Evolutionary conservation across 1,284 basidiomycete species (phyloP).

Genomic region (Malassezia nana): DNA sequence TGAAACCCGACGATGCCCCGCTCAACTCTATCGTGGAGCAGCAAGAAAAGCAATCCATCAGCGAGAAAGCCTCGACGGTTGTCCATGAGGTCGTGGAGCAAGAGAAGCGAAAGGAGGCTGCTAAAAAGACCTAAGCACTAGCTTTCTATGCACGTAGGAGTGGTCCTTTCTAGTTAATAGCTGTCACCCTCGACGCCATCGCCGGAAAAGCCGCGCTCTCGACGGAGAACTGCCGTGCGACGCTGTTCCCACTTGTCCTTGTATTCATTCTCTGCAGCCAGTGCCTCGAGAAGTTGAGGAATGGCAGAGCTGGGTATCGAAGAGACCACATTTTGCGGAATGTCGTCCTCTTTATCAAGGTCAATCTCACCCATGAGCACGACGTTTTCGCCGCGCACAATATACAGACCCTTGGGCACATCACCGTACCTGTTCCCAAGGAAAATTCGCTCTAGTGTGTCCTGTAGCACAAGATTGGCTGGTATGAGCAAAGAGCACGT

Average conservation of each 20-base stretch:
- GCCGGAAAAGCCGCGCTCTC: constrained; percentile 36
- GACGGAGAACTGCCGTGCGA: constrained; percentile 33
- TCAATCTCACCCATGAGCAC: constrained; percentile 84
- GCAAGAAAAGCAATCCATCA: constrained; percentile 19
- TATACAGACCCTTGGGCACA: constrained; percentile 72
- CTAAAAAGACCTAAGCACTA: background rate
- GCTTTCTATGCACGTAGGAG: background rate
- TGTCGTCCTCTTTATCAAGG: constrained; percentile 41
- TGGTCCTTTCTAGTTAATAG: constrained; percentile 22
- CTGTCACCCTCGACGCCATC: constrained; percentile 45
- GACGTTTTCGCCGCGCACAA: constrained; percentile 97
- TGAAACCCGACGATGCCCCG: constrained; percentile 12
- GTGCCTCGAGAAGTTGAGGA: constrained; percentile 29
- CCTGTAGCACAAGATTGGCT: constrained; percentile 75
- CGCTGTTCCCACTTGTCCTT: constrained; percentile 34
- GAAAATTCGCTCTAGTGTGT: constrained; percentile 65
- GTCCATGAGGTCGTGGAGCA: constrained; percentile 31
- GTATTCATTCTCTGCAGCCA: constrained; percentile 28
- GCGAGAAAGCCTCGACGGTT: constrained; percentile 32
- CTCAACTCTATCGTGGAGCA: constrained; percentile 16
- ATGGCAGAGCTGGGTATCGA: constrained; percentile 32
- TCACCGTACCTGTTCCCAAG: constrained; percentile 59
- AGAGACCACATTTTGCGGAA: constrained; percentile 33
- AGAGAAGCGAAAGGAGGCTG: constrained; percentile 20
- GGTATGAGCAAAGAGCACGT: constrained; percentile 46